Base-by-base conservation (phyloP, 192 early-diverging fungal species). In the Coemansia sp. region DNA sequence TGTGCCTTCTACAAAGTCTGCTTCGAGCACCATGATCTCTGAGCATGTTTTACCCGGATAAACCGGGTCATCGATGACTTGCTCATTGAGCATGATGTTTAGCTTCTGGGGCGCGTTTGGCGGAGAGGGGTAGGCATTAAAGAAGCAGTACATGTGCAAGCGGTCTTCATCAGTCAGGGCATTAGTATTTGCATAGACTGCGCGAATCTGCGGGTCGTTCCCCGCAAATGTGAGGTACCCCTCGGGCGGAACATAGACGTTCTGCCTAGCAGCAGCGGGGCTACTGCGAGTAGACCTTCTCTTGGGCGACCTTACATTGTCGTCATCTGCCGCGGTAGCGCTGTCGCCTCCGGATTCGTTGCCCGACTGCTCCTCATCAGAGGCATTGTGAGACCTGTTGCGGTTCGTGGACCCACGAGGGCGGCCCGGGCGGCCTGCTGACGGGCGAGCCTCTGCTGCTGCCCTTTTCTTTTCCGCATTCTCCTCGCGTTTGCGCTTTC, bases 61-160 rank as follows among this genome's bases (percentile, higher is more conserved):
- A 1, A 31, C 7, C 0, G 72, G 61, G 16, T 79, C 72, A 26
- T 67, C 59, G 34, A 79, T 58, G 6, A 25, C 16, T 20, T 43
- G 31, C 63, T 80, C 69, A 62, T 73, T 80, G 8, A 80, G 68
- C 16, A 68, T 26, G 39, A 80, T 26, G 37, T 71, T 63, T 10
- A 80, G 50, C 8, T 61, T 9, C 23, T 52, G 35, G 9, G 14
- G 43, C 1, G 65, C 65, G 10, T 66, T 66, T 1, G 64, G 64
- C 1, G 77, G 77, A 58, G 65, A 38, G 7, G 37, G 41, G 35
- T 38, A 59, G 23, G 59, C 59, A 34, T 68, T 75, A 59, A 80
- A 80, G 52, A 80, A 80, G 59, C 72, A 75, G 67, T 70, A 75
- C 77, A 80, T 74, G 65, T 57, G 61, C 43, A 70, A 59, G 36